Evolutionary conservation across 352 stramenopile species (phyloP).

Genomic region (Phytophthora chlamydospora): DNA sequence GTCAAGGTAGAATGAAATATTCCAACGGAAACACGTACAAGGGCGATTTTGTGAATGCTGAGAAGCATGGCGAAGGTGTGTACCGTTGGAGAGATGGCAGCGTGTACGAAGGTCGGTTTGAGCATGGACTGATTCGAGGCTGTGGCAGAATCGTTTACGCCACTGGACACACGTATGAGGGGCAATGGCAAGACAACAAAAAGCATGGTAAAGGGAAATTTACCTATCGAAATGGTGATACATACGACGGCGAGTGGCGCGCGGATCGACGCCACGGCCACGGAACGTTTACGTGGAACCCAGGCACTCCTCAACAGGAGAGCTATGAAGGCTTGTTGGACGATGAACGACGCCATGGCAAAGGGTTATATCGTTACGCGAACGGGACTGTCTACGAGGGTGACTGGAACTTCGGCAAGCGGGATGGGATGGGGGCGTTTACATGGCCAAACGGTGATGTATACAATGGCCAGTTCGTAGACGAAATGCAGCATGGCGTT

Average conservation of each 20-base stretch:
- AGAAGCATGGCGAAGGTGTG: slow-evolving; percentile 66
- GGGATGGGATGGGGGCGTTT: slow-evolving; percentile 82
- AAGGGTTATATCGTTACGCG: slow-evolving; percentile 64
- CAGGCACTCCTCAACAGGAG: slow-evolving; percentile 60
- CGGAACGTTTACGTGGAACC: slow-evolving; percentile 70
- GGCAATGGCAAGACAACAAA: slow-evolving; percentile 67
- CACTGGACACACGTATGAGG: slow-evolving; percentile 69
- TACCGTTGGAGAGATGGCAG: slow-evolving; percentile 85
- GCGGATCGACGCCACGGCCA: slow-evolving; percentile 60
- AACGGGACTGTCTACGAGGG: slow-evolving; percentile 69
- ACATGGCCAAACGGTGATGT: slow-evolving; percentile 86
- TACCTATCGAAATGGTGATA: slow-evolving; percentile 81
- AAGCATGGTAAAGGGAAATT: slow-evolving; percentile 86
- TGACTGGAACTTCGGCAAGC: slow-evolving; percentile 67
- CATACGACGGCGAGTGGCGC: slow-evolving; percentile 77
- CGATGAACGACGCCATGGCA: slow-evolving; percentile 65
- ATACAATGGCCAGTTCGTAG: slow-evolving; percentile 81
- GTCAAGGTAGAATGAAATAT: slow-evolving; percentile 81
- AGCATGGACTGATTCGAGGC: slow-evolving; percentile 68
- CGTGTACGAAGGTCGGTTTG: slow-evolving; percentile 76
- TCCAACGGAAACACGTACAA: slow-evolving; percentile 87
- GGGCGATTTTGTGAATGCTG: slow-evolving; percentile 62
- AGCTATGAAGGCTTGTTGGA: slow-evolving; percentile 82
- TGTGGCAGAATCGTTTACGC: slow-evolving; percentile 64
- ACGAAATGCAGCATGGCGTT: slow-evolving; percentile 82